Percentiles rank a stretch among this genome's conserved stretches.
Conservation (phyloP, 2,329 filamentous ascomycete genomes). For the Amesomyces nigricolor region DNA sequence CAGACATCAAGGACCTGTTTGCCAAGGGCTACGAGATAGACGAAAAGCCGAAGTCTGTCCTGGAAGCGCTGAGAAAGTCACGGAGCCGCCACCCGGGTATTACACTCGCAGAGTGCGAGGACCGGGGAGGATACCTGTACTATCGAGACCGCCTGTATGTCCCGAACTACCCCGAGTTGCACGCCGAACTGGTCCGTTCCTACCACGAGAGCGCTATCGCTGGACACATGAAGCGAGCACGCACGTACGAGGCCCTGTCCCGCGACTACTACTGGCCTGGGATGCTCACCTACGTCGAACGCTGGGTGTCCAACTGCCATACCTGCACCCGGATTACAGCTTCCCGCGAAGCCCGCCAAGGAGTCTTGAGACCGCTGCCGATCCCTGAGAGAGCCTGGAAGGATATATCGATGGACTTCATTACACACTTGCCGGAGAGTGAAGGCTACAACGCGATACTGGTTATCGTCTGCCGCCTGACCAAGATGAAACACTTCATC, state of each 20-base stretch:
- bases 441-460: no score
- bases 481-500: no score
- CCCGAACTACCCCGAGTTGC: no score
- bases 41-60: no score
- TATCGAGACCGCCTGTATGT: no score
- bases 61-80: no score
- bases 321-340: background rate
- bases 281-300: background rate
- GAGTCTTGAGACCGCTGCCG: background rate
- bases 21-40: background rate
- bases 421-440: no score
- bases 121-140: no score
- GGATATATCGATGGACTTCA: background rate
- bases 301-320: background rate
- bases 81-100: no score
- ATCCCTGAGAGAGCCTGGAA: background rate
- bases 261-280: background rate
- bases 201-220: background rate
- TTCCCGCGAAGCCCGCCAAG: background rate
- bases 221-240: background rate
- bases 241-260: background rate
- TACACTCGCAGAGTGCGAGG: no score
- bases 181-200: background rate
- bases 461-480: no score
- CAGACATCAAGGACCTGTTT: background rate